Percentiles rank a stretch among this genome's conserved stretches.
Conservation (phyloP, 2,329 filamentous ascomycete genomes). For the Claviceps sorghi region DNA sequence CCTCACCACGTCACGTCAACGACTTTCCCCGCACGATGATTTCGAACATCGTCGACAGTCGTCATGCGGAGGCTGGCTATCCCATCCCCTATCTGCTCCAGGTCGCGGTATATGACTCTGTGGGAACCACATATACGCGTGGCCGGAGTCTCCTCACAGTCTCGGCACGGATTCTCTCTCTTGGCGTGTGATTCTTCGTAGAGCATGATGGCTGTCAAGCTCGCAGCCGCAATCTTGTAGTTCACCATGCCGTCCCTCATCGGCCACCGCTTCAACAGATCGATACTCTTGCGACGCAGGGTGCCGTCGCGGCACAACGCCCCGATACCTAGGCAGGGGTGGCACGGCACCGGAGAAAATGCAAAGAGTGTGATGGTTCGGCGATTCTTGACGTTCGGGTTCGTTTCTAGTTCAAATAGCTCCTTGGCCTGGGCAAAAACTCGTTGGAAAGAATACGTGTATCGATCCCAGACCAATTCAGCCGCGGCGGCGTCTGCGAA, state of each 20-base stretch:
- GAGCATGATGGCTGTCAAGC: not conserved
- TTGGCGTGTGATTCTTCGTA: not conserved
- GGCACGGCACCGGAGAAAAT: slow-evolving; percentile 1
- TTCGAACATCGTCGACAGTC: not conserved
- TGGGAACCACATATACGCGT: not conserved
- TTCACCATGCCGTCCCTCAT: slow-evolving; percentile 3
- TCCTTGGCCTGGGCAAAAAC: slow-evolving; percentile 1
- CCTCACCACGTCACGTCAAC: not conserved
- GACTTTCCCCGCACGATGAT: not conserved
- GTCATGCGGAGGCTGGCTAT: not conserved
- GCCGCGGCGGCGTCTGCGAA: not conserved
- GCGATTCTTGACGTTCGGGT: not conserved
- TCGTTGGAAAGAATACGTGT: slow-evolving; percentile 1
- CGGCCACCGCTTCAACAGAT: slow-evolving; percentile 1
- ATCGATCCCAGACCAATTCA: slow-evolving; percentile 2
- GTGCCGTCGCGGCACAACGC: slow-evolving; percentile 1
- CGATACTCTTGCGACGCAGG: not conserved
- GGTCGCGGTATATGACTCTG: slow-evolving; percentile 1
- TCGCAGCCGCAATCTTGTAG: slow-evolving; percentile 1
- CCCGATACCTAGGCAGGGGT: slow-evolving; percentile 1
- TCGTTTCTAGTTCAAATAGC: not conserved
- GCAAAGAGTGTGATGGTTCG: not conserved
- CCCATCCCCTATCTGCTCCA: not conserved
- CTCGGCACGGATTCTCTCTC: not conserved
- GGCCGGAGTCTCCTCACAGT: not conserved